Conservation (phyloP, 108 stramenopile species). For the Fragilaria crotonensis region DNA sequence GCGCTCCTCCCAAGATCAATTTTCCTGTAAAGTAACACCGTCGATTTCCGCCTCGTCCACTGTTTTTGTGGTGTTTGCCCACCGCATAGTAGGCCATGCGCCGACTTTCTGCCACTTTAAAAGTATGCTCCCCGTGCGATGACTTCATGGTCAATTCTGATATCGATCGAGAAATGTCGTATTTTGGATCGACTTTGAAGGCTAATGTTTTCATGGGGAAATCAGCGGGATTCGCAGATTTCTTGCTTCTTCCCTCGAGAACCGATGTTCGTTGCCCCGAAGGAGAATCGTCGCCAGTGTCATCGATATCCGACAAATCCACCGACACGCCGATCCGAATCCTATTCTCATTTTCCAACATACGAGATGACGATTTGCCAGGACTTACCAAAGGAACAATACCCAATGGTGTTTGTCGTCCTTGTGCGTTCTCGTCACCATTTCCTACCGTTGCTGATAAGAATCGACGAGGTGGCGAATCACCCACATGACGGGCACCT, state of each 20-base stretch:
- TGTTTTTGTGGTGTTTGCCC: slow-evolving; percentile 47
- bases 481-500: no score
- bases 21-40: slow-evolving; percentile 81
- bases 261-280: background rate
- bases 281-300: background rate
- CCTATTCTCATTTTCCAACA: background rate
- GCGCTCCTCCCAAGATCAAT: slow-evolving; percentile 50
- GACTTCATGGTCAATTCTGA: slow-evolving; percentile 81
- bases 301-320: background rate
- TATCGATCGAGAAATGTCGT: slow-evolving; percentile 28
- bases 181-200: background rate
- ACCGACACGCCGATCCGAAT: background rate
- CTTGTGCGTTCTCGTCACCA: no score
- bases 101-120: slow-evolving; percentile 35
- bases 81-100: slow-evolving; percentile 88
- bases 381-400: background rate
- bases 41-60: slow-evolving; percentile 53
- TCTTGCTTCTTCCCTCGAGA: background rate
- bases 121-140: slow-evolving; percentile 27
- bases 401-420: no score
- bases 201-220: no score
- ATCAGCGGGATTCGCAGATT: background rate
- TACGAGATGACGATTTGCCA: background rate
- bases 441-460: no score
- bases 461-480: no score